Evolutionary conservation across 2,329 filamentous ascomycete species (phyloP).

Genomic region (Dothideomycetes sp.): DNA sequence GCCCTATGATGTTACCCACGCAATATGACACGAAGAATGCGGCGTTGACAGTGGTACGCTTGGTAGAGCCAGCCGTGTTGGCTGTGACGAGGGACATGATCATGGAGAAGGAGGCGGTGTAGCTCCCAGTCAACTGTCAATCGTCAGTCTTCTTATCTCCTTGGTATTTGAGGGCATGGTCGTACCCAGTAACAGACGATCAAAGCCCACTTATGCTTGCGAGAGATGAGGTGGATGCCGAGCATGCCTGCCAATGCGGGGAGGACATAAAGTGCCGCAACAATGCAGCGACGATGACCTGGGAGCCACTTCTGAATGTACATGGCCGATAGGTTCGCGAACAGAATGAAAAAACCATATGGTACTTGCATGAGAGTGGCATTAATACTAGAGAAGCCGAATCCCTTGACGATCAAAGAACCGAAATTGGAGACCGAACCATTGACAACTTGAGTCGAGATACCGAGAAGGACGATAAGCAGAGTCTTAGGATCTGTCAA

Average conservation of each 20-base stretch:
- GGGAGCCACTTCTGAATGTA: constrained; percentile 37
- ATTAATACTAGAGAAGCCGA: constrained; percentile 43
- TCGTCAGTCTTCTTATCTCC: not conserved
- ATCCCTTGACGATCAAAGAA: constrained; percentile 47
- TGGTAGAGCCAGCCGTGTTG: constrained; percentile 36
- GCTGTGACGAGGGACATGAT: constrained; percentile 38
- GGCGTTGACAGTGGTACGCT: constrained; percentile 32
- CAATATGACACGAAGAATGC: constrained; percentile 29
- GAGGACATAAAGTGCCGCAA: constrained; percentile 48
- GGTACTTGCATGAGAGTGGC: constrained; percentile 46
- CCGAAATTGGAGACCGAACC: constrained; percentile 50
- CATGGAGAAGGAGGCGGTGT: constrained; percentile 42
- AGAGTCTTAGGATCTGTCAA: constrained; percentile 49
- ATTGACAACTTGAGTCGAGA: constrained; percentile 43
- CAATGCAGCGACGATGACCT: constrained; percentile 38
- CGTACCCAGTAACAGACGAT: constrained; percentile 20
- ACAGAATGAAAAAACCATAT: constrained; percentile 37
- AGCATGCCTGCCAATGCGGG: constrained; percentile 45
- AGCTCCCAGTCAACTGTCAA: constrained; percentile 39
- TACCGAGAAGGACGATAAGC: constrained; percentile 42
- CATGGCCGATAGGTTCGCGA: constrained; percentile 40
- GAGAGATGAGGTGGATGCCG: constrained; percentile 37
- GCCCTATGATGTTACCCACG: constrained; percentile 20
- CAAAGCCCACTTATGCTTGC: constrained; percentile 48
- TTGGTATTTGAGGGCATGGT: not conserved